Conservation (phyloP, 2,329 filamentous ascomycete species). For the Gnomoniopsis sp. region DNA sequence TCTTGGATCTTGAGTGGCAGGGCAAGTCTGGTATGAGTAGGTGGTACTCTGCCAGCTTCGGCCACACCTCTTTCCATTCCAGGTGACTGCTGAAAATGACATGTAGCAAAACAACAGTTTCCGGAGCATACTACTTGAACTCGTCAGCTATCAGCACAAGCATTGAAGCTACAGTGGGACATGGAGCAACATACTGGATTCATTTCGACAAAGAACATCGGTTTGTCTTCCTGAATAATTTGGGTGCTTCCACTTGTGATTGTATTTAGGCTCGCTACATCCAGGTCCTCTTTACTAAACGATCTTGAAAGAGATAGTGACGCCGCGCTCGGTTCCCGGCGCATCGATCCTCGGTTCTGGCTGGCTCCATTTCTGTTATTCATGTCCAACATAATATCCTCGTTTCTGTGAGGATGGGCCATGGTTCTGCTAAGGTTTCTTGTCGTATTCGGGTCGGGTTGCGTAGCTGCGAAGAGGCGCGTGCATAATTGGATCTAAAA, state of each 20-base stretch:
- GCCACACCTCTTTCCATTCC: constrained; percentile 39
- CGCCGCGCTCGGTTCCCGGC: too few relatives aligned
- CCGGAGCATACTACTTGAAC: constrained; percentile 1
- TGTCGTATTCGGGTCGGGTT: too few relatives aligned
- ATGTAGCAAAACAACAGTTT: constrained; percentile 44
- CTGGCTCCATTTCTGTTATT: too few relatives aligned
- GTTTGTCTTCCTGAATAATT: not conserved
- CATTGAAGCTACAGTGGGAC: not conserved
- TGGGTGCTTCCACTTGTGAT: constrained; percentile 4
- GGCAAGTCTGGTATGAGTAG: constrained; percentile 37
- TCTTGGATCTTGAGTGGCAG: constrained; percentile 34
- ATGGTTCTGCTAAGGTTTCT: too few relatives aligned
- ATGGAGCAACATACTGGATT: constrained; percentile 1
- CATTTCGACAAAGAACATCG: constrained; percentile 16
- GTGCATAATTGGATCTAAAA: too few relatives aligned
- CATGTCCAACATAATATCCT: too few relatives aligned
- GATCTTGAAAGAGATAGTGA: not conserved
- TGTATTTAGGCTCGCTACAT: constrained; percentile 4
- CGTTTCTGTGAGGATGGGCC: too few relatives aligned
- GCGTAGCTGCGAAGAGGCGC: too few relatives aligned
- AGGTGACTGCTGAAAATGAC: constrained; percentile 43
- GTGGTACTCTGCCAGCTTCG: constrained; percentile 34
- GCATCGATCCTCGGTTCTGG: too few relatives aligned
- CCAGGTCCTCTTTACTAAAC: not conserved
- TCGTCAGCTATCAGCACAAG: not conserved